phyloP scores from a whole-genome alignment of 108 stramenopile species.

The Poteriospumella lacustris region DNA sequence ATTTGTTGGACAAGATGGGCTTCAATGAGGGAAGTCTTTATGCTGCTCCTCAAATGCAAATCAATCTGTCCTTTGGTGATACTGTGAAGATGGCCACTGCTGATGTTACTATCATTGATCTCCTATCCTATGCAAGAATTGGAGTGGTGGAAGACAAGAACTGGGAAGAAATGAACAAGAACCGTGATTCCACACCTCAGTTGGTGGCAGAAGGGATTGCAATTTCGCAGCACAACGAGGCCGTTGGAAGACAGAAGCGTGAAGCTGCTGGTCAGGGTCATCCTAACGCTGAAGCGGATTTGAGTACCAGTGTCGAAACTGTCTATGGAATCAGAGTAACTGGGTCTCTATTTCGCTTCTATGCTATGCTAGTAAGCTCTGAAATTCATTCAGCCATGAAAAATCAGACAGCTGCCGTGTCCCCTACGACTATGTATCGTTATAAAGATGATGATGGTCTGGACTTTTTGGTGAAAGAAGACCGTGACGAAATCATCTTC shows the following conservation, averaged over 20 bases:
- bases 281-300: background rate
- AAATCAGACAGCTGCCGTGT: background rate
- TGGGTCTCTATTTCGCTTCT: background rate
- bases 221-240: background rate
- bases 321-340: background rate
- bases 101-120: constrained; percentile 8
- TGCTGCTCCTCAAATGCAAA: constrained; percentile 2
- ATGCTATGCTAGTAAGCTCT: background rate
- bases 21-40: constrained; percentile 8
- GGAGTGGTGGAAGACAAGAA: background rate
- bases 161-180: background rate
- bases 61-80: background rate
- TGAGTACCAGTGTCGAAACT: background rate
- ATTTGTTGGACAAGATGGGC: background rate
- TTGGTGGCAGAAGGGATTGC: constrained; percentile 6
- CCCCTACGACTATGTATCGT: background rate
- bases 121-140: background rate
- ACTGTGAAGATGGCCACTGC: background rate
- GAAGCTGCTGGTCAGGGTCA: background rate
- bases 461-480: background rate
- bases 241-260: background rate
- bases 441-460: background rate
- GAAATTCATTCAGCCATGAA: constrained; percentile 8
- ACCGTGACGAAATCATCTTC: background rate
- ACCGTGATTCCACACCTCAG: background rate